A percentile compares a stretch with the other conserved stretches of the same genome.
These are phyloP conservation scores for Cladophialophora bantiana DNA, from an alignment of 2,329 filamentous ascomycete species.

Conservation along the genomic window DNA sequence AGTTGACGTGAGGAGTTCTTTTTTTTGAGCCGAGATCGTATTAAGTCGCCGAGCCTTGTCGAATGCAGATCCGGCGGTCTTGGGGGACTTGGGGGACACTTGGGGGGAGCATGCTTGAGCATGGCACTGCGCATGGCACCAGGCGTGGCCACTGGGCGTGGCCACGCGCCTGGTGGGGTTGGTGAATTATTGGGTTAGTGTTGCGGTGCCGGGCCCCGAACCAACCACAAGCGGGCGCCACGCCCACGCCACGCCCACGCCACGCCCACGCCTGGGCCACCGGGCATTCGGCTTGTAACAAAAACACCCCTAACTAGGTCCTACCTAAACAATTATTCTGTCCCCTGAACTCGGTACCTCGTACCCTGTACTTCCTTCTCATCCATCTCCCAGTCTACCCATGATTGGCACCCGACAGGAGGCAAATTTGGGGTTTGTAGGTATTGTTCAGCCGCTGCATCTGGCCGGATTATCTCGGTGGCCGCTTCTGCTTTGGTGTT, in stretches of 20 bases:
- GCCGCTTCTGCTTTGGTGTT: not conserved
- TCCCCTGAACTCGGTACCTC: too few relatives aligned
- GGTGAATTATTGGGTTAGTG: not conserved
- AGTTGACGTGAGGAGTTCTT: not conserved
- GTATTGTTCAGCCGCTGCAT: not conserved
- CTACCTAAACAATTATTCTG: too few relatives aligned
- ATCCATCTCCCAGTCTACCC: not conserved
- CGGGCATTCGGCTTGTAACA: not conserved
- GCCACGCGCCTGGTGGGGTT: too few relatives aligned
- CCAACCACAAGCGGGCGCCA: not conserved
- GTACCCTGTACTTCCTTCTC: not conserved
- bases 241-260: not conserved
- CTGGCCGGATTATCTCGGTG: not conserved
- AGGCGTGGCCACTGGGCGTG: too few relatives aligned
- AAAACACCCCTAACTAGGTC: too few relatives aligned
- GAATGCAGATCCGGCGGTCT: not conserved
- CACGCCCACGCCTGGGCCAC: too few relatives aligned
- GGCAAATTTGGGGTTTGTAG: too few relatives aligned
- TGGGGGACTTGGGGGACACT: not conserved
- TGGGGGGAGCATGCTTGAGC: not conserved
- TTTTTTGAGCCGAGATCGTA: slow-evolving; percentile 7
- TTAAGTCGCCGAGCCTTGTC: slow-evolving; percentile 2
- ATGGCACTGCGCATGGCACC: not conserved
- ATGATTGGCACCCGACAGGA: too few relatives aligned
- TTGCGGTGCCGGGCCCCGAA: not conserved